A percentile compares a stretch with the other conserved stretches of the same genome.
Conservation (phyloP, 2,329 filamentous ascomycete species). For the Cladosporium sp. region DNA sequence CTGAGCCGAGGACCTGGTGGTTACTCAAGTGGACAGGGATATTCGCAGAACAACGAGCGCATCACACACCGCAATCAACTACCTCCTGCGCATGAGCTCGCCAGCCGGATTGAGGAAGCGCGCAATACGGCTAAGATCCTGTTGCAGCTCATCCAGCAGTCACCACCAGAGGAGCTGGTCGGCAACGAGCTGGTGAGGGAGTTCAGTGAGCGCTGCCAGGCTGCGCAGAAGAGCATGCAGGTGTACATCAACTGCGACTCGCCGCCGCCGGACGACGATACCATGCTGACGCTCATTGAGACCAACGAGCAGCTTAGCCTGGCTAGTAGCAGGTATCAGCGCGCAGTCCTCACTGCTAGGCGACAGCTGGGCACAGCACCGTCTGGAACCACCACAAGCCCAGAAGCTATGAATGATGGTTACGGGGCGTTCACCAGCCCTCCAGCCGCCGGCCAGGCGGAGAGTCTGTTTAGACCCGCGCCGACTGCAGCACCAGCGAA, state of each 20-base stretch:
- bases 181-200: constrained; percentile 88
- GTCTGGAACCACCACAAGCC: background rate
- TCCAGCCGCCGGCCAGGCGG: constrained; percentile 6
- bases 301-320: constrained; percentile 88
- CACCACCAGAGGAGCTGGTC: constrained; percentile 72
- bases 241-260: constrained; percentile 78
- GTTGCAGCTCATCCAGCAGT: constrained; percentile 87
- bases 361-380: constrained; percentile 40
- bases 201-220: constrained; percentile 82
- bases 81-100: constrained; percentile 74
- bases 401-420: constrained; percentile 16
- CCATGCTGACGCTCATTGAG: constrained; percentile 89
- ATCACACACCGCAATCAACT: constrained; percentile 27
- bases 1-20: constrained; percentile 16
- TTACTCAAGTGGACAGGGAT: background rate
- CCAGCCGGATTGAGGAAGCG: constrained; percentile 83
- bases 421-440: constrained; percentile 11
- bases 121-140: constrained; percentile 87
- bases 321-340: constrained; percentile 80
- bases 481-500: constrained; percentile 4
- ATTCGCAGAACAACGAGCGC: constrained; percentile 8
- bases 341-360: constrained; percentile 66
- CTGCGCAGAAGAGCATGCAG: constrained; percentile 79
- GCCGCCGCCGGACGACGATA: constrained; percentile 85
- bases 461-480: constrained; percentile 12